Evolutionary conservation across 164 flowering plant species (phyloP).

Genomic region (Chimonanthus praecox): DNA sequence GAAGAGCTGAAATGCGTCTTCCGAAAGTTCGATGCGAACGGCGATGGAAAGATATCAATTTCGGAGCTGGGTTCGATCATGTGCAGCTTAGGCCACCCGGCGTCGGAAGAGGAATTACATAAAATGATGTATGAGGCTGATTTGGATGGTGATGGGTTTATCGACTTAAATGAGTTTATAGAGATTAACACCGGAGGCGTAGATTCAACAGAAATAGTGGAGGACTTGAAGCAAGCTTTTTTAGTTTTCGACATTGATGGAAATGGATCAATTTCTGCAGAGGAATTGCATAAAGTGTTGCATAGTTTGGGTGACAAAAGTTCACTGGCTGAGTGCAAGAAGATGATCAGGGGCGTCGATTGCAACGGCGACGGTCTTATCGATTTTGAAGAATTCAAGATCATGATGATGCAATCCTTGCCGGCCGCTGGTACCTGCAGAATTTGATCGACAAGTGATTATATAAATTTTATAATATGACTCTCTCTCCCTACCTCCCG

Average conservation of each 20-base stretch:
- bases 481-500: too few relatives aligned
- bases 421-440: neutral
- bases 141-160: constrained; percentile 20
- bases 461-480: too few relatives aligned
- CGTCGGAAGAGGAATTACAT: constrained; percentile 46
- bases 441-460: too few relatives aligned
- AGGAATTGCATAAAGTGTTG: constrained; percentile 58
- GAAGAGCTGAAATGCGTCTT: constrained; percentile 61
- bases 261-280: constrained; percentile 64
- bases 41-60: constrained; percentile 73
- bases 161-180: constrained; percentile 47
- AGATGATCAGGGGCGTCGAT: constrained; percentile 70
- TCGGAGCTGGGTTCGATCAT: constrained; percentile 60
- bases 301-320: constrained; percentile 52
- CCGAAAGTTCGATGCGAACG: constrained; percentile 67
- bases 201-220: constrained; percentile 34
- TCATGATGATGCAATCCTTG: constrained; percentile 49
- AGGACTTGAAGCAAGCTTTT: constrained; percentile 58
- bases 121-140: constrained; percentile 55
- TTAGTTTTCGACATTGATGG: constrained; percentile 58
- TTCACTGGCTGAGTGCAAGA: constrained; percentile 55
- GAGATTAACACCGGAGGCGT: constrained; percentile 56
- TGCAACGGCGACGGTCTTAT: constrained; percentile 59
- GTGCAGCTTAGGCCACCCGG: constrained; percentile 45
- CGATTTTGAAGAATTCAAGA: constrained; percentile 63